Conservation (phyloP, 176 grass and related monocot species). For the Eleusine coracana region DNA sequence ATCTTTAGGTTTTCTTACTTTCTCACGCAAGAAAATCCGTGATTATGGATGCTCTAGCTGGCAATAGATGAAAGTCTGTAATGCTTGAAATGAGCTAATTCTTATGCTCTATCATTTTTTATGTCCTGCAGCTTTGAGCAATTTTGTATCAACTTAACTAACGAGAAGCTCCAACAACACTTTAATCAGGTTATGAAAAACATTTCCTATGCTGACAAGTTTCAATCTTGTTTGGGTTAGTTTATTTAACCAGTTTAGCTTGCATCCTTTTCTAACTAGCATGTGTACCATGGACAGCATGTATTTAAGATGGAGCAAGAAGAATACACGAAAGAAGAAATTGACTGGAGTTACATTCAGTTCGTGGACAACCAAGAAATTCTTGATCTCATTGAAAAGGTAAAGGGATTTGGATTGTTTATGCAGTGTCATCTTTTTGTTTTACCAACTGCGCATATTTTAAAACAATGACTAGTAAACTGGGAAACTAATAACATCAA, state of each 20-base stretch:
- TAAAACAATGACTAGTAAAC: constrained; percentile 4
- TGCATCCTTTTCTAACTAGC: constrained; percentile 30
- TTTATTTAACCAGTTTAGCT: constrained; percentile 11
- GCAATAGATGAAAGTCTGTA: background rate
- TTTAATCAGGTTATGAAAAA: constrained; percentile 84
- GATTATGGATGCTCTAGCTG: background rate
- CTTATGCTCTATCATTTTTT: constrained; percentile 38
- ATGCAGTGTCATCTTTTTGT: background rate
- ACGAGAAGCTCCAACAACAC: constrained; percentile 98
- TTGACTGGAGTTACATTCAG: constrained; percentile 97
- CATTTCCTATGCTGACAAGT: constrained; percentile 2
- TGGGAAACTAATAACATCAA: constrained; percentile 8
- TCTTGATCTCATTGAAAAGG: constrained; percentile 99
- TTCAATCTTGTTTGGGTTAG: constrained; percentile 17
- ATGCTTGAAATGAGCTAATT: constrained; percentile 15
- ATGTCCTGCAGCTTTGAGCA: constrained; percentile 89
- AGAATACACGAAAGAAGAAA: constrained; percentile 99
- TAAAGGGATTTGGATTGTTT: constrained; percentile 34
- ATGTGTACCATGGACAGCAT: constrained; percentile 67
- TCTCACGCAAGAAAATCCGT: too few species aligned
- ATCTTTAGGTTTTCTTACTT: too few species aligned
- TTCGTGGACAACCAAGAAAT: constrained; percentile 98
- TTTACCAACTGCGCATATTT: background rate
- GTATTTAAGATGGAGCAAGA: constrained; percentile 99
- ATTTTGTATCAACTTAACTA: constrained; percentile 98